Base-by-base conservation (phyloP, 2,329 filamentous ascomycete genomes). In the Rutstroemia sp. region DNA sequence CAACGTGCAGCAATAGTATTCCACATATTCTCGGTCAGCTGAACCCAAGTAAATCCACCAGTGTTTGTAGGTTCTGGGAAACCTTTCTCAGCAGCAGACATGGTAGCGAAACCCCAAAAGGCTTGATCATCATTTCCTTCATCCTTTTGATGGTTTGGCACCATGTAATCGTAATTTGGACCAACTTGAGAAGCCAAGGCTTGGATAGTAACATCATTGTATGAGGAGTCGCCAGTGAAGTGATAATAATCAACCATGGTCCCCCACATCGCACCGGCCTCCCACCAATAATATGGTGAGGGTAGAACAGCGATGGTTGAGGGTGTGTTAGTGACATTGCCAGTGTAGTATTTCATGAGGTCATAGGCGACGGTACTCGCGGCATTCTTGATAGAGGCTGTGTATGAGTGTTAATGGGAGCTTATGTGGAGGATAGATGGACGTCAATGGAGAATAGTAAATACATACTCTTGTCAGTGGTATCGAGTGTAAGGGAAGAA, bases 101-200 rank as follows among this genome's bases (percentile, higher is more conserved):
- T 78, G 59, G 83, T 78, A 14, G 83, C 77, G 25, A 88, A 82
- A 10, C 78, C 82, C 87, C 87, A 90, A 68, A 89, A 89, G 34
- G 82, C 83, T 67, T 89, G 83, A 66, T 90, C 87, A 62, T 89
- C 87, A 62, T 89, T 90, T 53, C 86, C 86, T 68, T 87, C 80
- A 58, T 82, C 78, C n/a, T 75, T 74, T 12, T 71, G 70, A 60
- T 85, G 80, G 55, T 72, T 69, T 0, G 77, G 75, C 4, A 79
- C 74, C 76, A 87, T 82, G 65, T 78, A 86, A 70, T 88, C 76
- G 57, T 77, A 74, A 8, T 78, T 69, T 0, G 78, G 76, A 1
- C 83, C 84, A 73, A 78, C 67, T 80, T 83, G 83, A 25, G 76
- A 80, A 5, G 81, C 68, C 2, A 89, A 71, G 8, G 80, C 84